Evolutionary conservation across 352 stramenopile genomes (phyloP).

Genomic region (Globisporangium ultimum): DNA sequence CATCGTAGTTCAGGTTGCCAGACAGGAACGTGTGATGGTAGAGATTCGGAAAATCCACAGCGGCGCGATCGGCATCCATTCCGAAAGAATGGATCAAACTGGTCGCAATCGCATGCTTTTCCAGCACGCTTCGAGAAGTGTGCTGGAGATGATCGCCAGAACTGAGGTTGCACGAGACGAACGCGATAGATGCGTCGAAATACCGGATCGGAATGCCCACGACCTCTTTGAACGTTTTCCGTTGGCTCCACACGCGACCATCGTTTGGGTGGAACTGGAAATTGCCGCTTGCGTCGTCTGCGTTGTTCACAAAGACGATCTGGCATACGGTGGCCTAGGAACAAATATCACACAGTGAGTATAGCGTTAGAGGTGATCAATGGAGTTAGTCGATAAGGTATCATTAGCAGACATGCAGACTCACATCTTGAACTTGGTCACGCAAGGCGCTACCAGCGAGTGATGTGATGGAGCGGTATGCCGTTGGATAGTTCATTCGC

Average conservation of each 20-base stretch:
- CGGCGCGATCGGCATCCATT: conserved; percentile 71
- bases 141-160: conserved; percentile 14
- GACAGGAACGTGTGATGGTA: conserved; percentile 84
- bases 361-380: background rate
- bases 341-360: background rate
- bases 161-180: conserved; percentile 77
- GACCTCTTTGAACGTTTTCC: conserved; percentile 74
- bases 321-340: conserved; percentile 65
- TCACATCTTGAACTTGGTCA: conserved; percentile 64
- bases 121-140: conserved; percentile 24
- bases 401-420: conserved; percentile 7
- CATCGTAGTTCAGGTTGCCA: conserved; percentile 79
- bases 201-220: conserved; percentile 79
- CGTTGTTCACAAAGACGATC: conserved; percentile 85
- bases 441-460: conserved; percentile 59
- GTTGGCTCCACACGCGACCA: conserved; percentile 68
- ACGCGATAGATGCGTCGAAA: conserved; percentile 82
- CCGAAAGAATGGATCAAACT: conserved; percentile 78
- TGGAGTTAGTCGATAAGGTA: background rate
- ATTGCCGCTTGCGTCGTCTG: conserved; percentile 77
- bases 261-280: conserved; percentile 67
- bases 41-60: conserved; percentile 78
- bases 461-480: conserved; percentile 78
- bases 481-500: conserved; percentile 75
- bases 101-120: conserved; percentile 54